phyloP scores from a whole-genome alignment of 2,329 filamentous ascomycete genomes.

The Byssochlamys sp. region DNA sequence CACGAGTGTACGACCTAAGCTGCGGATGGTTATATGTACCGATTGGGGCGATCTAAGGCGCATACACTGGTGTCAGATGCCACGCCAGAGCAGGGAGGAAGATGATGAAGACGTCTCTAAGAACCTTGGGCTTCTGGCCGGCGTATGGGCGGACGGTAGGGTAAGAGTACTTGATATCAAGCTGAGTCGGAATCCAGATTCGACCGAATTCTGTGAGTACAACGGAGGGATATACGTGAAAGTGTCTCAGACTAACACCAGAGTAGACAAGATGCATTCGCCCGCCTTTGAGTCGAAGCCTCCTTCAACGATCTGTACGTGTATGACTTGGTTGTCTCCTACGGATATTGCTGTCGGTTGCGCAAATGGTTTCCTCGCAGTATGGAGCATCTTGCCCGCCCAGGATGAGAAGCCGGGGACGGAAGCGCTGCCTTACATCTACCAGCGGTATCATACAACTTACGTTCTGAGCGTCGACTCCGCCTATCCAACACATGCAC shows the following conservation, averaged over 20 bases:
- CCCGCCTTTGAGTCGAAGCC: slow-evolving; percentile 44
- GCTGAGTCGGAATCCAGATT: slow-evolving; percentile 15
- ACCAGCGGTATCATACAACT: slow-evolving; percentile 27
- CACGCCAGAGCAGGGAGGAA: slow-evolving; percentile 20
- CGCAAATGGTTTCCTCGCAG: slow-evolving; percentile 47
- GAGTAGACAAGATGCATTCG: slow-evolving; percentile 32
- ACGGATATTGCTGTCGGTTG: slow-evolving; percentile 47
- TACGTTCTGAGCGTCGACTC: slow-evolving; percentile 34
- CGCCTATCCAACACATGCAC: slow-evolving; percentile 45
- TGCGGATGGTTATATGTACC: slow-evolving; percentile 45
- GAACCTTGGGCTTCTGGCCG: slow-evolving; percentile 45
- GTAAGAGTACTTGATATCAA: slow-evolving; percentile 47
- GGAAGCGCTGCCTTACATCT: slow-evolving; percentile 25
- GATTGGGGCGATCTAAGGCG: slow-evolving; percentile 48
- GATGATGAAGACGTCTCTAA: slow-evolving; percentile 19
- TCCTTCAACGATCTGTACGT: slow-evolving; percentile 46
- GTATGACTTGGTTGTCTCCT: slow-evolving; percentile 48
- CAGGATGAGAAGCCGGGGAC: slow-evolving; percentile 4
- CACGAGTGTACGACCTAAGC: slow-evolving; percentile 32
- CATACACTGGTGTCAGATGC: slow-evolving; percentile 49
- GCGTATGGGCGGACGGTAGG: slow-evolving; percentile 50
- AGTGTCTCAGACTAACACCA: not conserved
- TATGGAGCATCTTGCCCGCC: slow-evolving; percentile 40
- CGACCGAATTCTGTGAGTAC: slow-evolving; percentile 25
- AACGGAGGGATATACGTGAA: not conserved